A percentile compares a stretch with the other conserved stretches of the same genome.
phyloP scores from a whole-genome alignment of 2,329 filamentous ascomycete genomes.

The Trichoderma breve region DNA sequence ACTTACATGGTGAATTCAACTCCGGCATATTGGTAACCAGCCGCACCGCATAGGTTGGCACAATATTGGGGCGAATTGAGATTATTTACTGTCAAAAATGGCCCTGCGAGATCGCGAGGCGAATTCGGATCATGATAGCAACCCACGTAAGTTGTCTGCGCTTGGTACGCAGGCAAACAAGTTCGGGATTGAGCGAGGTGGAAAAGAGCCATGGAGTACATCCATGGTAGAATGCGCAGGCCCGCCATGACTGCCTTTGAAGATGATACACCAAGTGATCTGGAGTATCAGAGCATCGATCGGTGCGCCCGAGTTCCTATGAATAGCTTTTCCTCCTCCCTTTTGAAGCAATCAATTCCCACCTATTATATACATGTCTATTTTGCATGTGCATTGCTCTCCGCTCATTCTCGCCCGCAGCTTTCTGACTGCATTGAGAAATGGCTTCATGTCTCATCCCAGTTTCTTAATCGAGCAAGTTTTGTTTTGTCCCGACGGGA shows the following conservation, averaged over 20 bases:
- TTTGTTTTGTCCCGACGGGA: conserved; percentile 1
- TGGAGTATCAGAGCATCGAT: background rate
- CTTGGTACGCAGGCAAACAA: conserved; percentile 21
- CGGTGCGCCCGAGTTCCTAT: background rate
- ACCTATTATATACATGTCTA: background rate
- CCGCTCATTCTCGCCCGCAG: background rate
- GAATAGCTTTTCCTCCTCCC: background rate
- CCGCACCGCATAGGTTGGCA: conserved; percentile 23
- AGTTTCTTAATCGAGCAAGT: background rate
- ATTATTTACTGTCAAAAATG: conserved; percentile 18
- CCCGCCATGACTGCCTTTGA: conserved; percentile 9
- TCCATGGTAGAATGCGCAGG: conserved; percentile 10
- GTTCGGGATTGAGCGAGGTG: conserved; percentile 14
- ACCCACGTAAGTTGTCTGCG: conserved; percentile 12
- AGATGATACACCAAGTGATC: background rate
- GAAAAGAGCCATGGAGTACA: conserved; percentile 13
- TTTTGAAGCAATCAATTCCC: background rate
- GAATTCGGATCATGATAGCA: conserved; percentile 22
- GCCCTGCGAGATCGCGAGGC: conserved; percentile 20
- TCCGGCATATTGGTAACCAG: conserved; percentile 20
- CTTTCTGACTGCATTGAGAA: background rate
- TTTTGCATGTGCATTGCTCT: background rate
- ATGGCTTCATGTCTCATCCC: background rate
- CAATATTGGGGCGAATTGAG: conserved; percentile 22
- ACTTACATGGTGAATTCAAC: conserved; percentile 22